phyloP scores from a whole-genome alignment of 305 asterid genomes.

The Fraxinus latifolia region DNA sequence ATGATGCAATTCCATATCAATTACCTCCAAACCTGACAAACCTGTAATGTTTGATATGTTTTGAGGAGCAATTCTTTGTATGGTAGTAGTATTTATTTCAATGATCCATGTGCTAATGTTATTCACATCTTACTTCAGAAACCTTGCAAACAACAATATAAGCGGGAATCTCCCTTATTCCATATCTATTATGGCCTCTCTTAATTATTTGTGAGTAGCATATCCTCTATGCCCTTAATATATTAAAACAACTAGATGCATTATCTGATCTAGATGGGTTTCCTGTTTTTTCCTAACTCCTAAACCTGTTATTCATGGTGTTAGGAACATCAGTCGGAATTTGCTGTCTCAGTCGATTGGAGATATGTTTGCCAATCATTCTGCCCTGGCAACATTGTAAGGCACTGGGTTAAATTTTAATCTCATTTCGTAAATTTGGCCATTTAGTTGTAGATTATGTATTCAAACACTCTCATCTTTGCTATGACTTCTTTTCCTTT shows the following conservation, averaged over 20 bases:
- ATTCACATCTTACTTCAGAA: constrained; percentile 51
- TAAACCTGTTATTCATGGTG: constrained; percentile 26
- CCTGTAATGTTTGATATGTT: constrained; percentile 55
- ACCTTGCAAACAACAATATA: constrained; percentile 76
- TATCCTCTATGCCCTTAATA: constrained; percentile 19
- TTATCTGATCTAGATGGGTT: constrained; percentile 24
- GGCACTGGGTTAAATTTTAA: constrained; percentile 25
- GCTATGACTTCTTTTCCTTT: background rate
- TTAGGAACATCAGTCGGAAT: constrained; percentile 79
- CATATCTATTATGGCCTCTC: constrained; percentile 48
- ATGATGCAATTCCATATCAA: constrained; percentile 78
- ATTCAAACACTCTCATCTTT: background rate
- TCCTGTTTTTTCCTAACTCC: constrained; percentile 25
- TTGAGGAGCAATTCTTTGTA: constrained; percentile 22
- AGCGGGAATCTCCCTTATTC: constrained; percentile 85
- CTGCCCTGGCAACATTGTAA: constrained; percentile 65
- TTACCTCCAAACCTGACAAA: constrained; percentile 77
- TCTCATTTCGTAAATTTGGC: constrained; percentile 10
- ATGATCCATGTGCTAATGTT: constrained; percentile 19
- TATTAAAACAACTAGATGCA: constrained; percentile 10
- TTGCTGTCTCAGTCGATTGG: constrained; percentile 64
- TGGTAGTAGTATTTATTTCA: constrained; percentile 13
- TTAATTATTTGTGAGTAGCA: constrained; percentile 71
- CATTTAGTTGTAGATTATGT: background rate
- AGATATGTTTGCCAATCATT: constrained; percentile 72